phyloP scores from a whole-genome alignment of 805 yeast species.

The Brettanomyces bruxellensis region DNA sequence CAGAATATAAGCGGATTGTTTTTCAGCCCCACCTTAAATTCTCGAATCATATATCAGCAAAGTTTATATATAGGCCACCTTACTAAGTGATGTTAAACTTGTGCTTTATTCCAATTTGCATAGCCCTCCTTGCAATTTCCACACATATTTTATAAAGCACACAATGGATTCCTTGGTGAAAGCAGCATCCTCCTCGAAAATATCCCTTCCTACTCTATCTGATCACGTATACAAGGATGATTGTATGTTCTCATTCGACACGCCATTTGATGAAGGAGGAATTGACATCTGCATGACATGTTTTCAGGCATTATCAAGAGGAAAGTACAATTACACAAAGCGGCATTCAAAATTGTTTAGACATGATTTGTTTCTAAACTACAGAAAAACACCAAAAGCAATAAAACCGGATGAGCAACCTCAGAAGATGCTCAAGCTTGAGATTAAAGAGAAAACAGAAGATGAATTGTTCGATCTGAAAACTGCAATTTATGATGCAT shows the following conservation, averaged over 20 bases:
- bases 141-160: no score
- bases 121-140: no score
- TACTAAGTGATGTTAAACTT: no score
- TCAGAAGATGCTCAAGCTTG: constrained; percentile 52
- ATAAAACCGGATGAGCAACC: constrained; percentile 24
- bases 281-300: constrained; percentile 70
- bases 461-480: constrained; percentile 48
- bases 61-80: no score
- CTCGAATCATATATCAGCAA: no score
- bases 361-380: constrained; percentile 53
- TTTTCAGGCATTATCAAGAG: constrained; percentile 59
- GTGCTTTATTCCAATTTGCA: no score
- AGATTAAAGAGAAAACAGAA: constrained; percentile 54
- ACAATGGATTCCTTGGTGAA: constrained; percentile 11
- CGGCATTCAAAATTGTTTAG: constrained; percentile 44
- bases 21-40: no score
- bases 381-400: constrained; percentile 43
- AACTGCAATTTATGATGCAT: constrained; percentile 32
- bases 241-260: constrained; percentile 79
- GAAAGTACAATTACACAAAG: constrained; percentile 38
- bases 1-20: no score
- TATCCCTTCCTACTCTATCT: constrained; percentile 21
- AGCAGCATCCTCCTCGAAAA: constrained; percentile 6
- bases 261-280: constrained; percentile 46
- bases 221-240: constrained; percentile 71